These are phyloP conservation scores for Chrysoporthe puriensis DNA, from an alignment of 2,329 filamentous ascomycete species.

Conservation along the genomic window DNA sequence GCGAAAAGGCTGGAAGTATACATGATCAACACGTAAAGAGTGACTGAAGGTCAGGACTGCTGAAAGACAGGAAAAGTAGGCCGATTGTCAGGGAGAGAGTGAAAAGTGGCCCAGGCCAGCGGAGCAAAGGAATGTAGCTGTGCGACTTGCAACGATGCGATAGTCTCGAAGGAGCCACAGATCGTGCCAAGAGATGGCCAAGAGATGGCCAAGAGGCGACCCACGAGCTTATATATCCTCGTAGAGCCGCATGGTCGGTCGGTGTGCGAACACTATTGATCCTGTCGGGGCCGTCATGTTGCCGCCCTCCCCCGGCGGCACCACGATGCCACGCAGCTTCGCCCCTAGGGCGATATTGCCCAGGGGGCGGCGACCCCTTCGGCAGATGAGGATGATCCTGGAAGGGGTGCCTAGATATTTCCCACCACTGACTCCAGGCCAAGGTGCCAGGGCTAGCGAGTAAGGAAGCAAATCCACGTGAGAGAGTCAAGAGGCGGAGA, in stretches of 20 bases:
- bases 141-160: neutral
- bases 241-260: neutral
- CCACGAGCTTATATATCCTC: slow-evolving; percentile 7
- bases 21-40: slow-evolving; percentile 7
- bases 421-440: neutral
- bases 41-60: neutral
- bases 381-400: neutral
- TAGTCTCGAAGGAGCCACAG: slow-evolving; percentile 3
- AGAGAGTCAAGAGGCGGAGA: neutral
- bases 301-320: neutral
- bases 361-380: neutral
- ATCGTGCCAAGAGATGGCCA: slow-evolving; percentile 7
- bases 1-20: slow-evolving; percentile 14
- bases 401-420: neutral
- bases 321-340: neutral
- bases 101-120: slow-evolving; percentile 3
- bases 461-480: neutral
- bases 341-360: neutral
- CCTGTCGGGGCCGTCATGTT: neutral
- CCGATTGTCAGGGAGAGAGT: neutral
- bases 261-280: neutral
- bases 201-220: slow-evolving; percentile 3
- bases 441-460: neutral
- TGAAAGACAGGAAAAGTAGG: neutral
- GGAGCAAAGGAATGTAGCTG: neutral